Base-by-base conservation (phyloP, 352 stramenopile genomes). In the Phytopythium chamaehyphon region DNA sequence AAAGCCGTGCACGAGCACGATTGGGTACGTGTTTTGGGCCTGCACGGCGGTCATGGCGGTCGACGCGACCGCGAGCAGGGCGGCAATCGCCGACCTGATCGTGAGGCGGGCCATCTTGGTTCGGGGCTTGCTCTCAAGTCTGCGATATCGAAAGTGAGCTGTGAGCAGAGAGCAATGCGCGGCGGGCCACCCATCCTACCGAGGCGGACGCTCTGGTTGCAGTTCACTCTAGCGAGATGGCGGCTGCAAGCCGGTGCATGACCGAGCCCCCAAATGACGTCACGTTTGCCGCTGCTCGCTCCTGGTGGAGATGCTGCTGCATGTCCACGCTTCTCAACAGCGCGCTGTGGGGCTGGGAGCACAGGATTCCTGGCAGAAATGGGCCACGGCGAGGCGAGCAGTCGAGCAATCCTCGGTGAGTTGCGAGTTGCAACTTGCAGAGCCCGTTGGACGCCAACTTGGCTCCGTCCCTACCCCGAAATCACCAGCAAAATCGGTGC, bases 1-100 rank as follows among this genome's bases (percentile, higher is more conserved):
- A 31, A 88, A 72, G 2, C 76, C 76, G 44, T 84, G 71, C 11
- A 88, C 71, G 11, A 88, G 54, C 11, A 88, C 61, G 54, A 82
- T 71, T 22, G 73, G 73, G 40, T 76, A 79, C 40, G 63, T 59
- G 55, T 84, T 79, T 48, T 62, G 62, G n/a, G 63, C 63, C 33
- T 57, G 42, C 12, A 37, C 28, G 7, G 59, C 14, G 23, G 21
- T 10, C 6, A 48, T 47, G n/a, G 33, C 19, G 6, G 23, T 35
- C 16, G 40, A 16, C 16, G 58, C 47, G 14, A 49, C 23, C 43
- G 35, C 14, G 23, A 49, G 43, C 44, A 71, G 22, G 11, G 60
- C 42, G 6, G 51, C 31, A n/a, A 49, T 6, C 5, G 43, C 22
- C 16, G 18, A 37, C 14, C 22, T 15, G 22, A 38, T 24, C 9